phyloP scores from a whole-genome alignment of 106 monocot genomes.

The Acorus calamus region DNA sequence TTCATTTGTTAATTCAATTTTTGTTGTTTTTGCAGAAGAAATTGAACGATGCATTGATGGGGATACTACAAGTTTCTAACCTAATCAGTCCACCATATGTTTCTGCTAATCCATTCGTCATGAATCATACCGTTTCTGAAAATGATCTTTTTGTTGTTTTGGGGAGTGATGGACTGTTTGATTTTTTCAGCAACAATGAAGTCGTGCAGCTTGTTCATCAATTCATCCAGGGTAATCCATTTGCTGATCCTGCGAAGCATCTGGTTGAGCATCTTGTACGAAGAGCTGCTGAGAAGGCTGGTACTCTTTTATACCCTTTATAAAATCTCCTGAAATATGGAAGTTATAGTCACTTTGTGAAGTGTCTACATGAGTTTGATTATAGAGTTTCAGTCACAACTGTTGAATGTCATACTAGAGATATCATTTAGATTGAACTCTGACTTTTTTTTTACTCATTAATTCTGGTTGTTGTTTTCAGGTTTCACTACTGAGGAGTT shows the following conservation, averaged over 20 bases:
- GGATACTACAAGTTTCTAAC: constrained; percentile 70
- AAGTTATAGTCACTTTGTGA: no score
- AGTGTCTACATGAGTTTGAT: no score
- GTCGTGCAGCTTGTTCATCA: constrained; percentile 54
- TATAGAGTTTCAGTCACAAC: no score
- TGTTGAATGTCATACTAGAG: no score
- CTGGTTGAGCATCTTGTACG: constrained; percentile 60
- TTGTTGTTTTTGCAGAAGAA: constrained; percentile 30
- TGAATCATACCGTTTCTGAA: constrained; percentile 48
- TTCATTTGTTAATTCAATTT: no score
- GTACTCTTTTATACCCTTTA: constrained; percentile 16
- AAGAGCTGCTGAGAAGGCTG: constrained; percentile 66
- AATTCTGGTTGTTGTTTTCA: constrained; percentile 8
- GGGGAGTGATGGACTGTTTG: constrained; percentile 85
- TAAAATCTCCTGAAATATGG: no score
- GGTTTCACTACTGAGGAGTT: constrained; percentile 69
- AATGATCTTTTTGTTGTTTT: constrained; percentile 71
- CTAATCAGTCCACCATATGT: constrained; percentile 67
- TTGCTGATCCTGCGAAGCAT: constrained; percentile 82
- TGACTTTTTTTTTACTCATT: not conserved
- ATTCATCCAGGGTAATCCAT: constrained; percentile 55
- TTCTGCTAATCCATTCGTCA: constrained; percentile 55
- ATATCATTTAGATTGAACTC: not conserved
- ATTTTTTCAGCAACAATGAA: constrained; percentile 66
- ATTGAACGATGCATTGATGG: constrained; percentile 78